These are phyloP conservation scores for Cladorrhinum sp. DNA, from an alignment of 2,329 filamentous ascomycete genomes.

Conservation along the genomic window DNA sequence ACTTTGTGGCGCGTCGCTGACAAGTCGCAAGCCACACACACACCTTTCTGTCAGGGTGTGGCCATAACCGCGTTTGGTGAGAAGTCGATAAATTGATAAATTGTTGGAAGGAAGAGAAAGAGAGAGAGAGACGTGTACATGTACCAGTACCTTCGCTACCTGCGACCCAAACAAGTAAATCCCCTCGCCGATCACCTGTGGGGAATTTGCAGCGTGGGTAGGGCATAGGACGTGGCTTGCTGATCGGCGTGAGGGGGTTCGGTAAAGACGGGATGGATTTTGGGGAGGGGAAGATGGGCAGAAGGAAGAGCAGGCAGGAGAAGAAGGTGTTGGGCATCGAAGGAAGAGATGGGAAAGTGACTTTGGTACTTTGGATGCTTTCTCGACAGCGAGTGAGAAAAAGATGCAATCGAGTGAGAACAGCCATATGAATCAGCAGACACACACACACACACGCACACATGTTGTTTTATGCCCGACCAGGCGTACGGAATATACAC, in stretches of 20 bases:
- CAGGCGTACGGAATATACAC: too few relatives aligned
- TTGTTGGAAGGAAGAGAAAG: background rate
- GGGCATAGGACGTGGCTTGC: background rate
- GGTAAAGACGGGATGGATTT: background rate
- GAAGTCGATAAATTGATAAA: background rate
- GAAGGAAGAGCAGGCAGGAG: background rate
- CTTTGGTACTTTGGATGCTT: conserved; percentile 2
- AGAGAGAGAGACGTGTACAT: background rate
- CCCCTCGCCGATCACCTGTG: background rate
- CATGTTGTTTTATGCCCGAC: too few relatives aligned
- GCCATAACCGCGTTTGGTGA: background rate
- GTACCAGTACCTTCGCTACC: background rate
- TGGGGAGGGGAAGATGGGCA: background rate
- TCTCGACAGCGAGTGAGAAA: background rate
- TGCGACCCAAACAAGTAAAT: background rate
- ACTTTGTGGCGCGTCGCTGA: background rate
- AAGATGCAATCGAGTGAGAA: background rate
- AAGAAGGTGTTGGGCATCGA: too few relatives aligned
- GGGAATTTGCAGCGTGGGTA: too few relatives aligned
- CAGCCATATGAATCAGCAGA: background rate
- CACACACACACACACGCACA: too few relatives aligned
- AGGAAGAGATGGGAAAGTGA: background rate
- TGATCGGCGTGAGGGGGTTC: background rate
- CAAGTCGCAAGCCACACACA: too few relatives aligned
- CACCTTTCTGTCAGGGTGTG: too few relatives aligned